Evolutionary conservation across 75 land plant genomes (phyloP).

Genomic region (Larix kaempferi): DNA sequence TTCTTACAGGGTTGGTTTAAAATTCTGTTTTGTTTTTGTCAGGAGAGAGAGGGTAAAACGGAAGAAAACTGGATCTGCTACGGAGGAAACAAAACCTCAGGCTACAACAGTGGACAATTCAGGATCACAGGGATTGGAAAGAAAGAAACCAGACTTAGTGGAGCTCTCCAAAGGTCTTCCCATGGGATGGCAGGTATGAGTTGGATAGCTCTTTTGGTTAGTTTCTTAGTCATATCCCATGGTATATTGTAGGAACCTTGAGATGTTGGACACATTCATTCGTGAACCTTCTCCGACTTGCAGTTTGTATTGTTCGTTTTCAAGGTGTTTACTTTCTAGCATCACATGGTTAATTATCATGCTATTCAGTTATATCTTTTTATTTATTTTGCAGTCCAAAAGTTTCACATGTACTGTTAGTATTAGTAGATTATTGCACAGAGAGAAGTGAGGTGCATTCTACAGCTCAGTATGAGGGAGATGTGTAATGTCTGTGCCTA

Average conservation of each 20-base stretch:
- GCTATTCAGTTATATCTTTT: neutral
- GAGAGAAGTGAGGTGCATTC: too few species aligned
- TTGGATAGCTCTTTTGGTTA: neutral
- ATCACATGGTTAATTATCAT: neutral
- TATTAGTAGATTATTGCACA: too few species aligned
- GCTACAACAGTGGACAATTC: constrained; percentile 11
- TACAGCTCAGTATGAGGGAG: too few species aligned
- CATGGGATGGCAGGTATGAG: constrained; percentile 84
- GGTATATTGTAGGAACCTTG: too few species aligned
- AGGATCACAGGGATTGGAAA: constrained; percentile 12
- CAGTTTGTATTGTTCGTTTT: neutral
- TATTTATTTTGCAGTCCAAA: neutral
- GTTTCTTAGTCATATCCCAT: neutral
- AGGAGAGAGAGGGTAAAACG: constrained; percentile 95
- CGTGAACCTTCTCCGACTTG: neutral
- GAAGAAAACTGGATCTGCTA: constrained; percentile 39
- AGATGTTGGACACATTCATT: neutral
- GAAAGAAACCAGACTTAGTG: constrained; percentile 46
- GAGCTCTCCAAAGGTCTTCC: constrained; percentile 74
- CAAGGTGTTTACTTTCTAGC: neutral
- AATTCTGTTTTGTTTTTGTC: neutral
- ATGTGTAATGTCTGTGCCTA: too few species aligned
- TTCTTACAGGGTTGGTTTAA: neutral
- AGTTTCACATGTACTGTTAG: too few species aligned
- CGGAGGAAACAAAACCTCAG: constrained; percentile 12